Evolutionary conservation across 805 yeast species (phyloP), one percentile per base, ranked within the genome.

Genomic region (Hemisphaericaspora nanyangensis): DNA sequence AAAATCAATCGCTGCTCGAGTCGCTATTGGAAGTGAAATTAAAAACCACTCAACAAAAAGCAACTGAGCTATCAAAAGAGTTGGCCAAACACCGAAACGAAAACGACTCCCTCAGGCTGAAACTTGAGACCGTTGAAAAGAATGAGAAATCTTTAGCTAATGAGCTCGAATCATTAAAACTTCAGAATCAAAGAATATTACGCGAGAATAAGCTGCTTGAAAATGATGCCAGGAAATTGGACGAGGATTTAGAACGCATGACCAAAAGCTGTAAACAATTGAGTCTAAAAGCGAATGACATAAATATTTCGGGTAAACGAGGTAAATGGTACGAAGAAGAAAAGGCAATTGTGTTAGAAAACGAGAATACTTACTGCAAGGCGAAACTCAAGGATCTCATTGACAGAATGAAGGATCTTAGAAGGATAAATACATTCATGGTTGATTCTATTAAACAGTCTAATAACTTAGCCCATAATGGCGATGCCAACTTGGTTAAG

Each of bases 321-420:
- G 11, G 26, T 12, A 22, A 12, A 22, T 8, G 26, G 26, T 22
- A 3, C 6, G 18, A 29, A 10, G 18, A 3, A 17, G 31, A 29
- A 17, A 35, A 29, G 37, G 31, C 43, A 7, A 51, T 45, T 15
- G 47, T 63, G 11, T 51, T 65, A 25, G 65, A 65, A 32, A 60
- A 61, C 34, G 76, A 76, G 50, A 56, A 67, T 44, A 68, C 68
- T 25, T 65, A 72, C 39, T 72, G 68, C 53, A 68, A 61, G 46
- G 69, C 77, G 37, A 74, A 70, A 47, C 57, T 75, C 34, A 67
- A 68, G 33, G 79, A 77, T 40, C 53, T 68, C 37, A 60, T 64
- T 35, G 32, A 61, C 38, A 55, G 50, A 35, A 53, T 60, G 34
- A 60, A 63, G 35, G 70, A 66, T 43, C 50, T 68, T 37, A 53